Conservation (phyloP, 495 filamentous ascomycete genomes). For the Pyrenula aspistea region DNA sequence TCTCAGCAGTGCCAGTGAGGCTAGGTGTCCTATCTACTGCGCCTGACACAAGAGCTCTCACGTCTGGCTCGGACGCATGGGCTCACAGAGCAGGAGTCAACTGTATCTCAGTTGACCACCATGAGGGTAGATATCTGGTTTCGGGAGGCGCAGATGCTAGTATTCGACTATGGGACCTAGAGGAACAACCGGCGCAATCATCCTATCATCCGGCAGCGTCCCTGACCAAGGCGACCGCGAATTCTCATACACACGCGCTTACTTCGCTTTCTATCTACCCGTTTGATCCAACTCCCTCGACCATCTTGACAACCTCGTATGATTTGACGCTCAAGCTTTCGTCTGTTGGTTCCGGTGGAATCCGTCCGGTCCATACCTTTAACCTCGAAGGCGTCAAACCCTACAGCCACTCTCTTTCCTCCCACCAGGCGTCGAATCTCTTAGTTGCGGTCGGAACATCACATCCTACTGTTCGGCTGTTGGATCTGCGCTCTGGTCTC, state of each 20-base stretch:
- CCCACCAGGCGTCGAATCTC: conserved; percentile 53
- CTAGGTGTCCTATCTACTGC: conserved; percentile 14
- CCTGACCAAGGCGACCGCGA: conserved; percentile 27
- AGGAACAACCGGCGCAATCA: conserved; percentile 23
- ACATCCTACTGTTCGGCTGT: conserved; percentile 63
- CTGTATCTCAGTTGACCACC: conserved; percentile 59
- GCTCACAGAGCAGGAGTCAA: conserved; percentile 70
- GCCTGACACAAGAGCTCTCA: conserved; percentile 2
- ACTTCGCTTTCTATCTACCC: conserved; percentile 83
- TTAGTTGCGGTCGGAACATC: conserved; percentile 78
- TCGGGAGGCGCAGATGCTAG: conserved; percentile 74
- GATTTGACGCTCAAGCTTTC: conserved; percentile 77
- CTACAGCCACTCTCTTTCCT: conserved; percentile 65
- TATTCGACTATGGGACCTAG: conserved; percentile 76
- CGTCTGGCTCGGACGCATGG: conserved; percentile 21
- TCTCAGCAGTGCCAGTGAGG: conserved; percentile 39
- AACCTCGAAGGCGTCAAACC: conserved; percentile 51
- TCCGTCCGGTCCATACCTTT: conserved; percentile 49
- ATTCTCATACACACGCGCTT: conserved; percentile 62
- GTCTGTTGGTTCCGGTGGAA: conserved; percentile 41
- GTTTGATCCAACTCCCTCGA: conserved; percentile 55
- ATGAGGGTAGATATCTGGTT: conserved; percentile 67
- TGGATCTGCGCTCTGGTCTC: conserved; percentile 70
- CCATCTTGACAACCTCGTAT: conserved; percentile 75
- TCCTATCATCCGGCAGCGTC: conserved; percentile 22